Evolutionary conservation across 2,329 filamentous ascomycete genomes (phyloP), one percentile per base, ranked within the genome.

Genomic region (Endoconidiophora polonica): DNA sequence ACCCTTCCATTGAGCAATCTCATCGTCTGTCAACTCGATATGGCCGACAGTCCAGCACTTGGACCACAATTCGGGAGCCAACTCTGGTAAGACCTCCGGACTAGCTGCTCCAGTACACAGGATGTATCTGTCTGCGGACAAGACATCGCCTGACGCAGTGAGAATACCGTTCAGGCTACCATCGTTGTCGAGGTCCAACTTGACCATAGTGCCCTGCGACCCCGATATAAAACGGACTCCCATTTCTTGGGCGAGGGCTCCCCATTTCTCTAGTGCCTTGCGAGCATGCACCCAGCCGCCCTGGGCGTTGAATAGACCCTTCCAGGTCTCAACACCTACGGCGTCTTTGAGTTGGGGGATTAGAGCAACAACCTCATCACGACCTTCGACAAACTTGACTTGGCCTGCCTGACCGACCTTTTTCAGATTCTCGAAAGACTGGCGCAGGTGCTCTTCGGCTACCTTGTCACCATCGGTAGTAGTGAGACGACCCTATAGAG

Each of bases 51-150:
- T 69, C 56, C 49, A 52, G 18, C 49, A 52, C 24, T 47, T 46
- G 2, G 38, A 42, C 29, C 44, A 47, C n/a, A 52, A 24, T 22
- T 52, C 14, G 3, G 39, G 44, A 2, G 38, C 49, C 37, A 52
- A 86, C 81, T 1, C 78, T 81, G 0, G 79, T 81, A 0, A 79
- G 74, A 49, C 74, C 70, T 22, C 72, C 73, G 12, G 77, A 70
- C 41, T 79, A 78, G 23, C 72, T 2, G 81, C 80, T 7, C 82
- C 82, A 1, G 79, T 74, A 1, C 81, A 77, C 2, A 86, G 64
- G 48, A 86, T 67, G 7, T 77, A 74, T 5, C 81, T 66, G 51
- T 75, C 71, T 1, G 78, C 79, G 1, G 61, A 61, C 4, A 83
- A 55, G 3, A 62, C 65, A 6, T 63, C 62, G 2, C 69, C 69